phyloP scores from a whole-genome alignment of 2,329 filamentous ascomycete genomes.

The Podosphaera fusca region DNA sequence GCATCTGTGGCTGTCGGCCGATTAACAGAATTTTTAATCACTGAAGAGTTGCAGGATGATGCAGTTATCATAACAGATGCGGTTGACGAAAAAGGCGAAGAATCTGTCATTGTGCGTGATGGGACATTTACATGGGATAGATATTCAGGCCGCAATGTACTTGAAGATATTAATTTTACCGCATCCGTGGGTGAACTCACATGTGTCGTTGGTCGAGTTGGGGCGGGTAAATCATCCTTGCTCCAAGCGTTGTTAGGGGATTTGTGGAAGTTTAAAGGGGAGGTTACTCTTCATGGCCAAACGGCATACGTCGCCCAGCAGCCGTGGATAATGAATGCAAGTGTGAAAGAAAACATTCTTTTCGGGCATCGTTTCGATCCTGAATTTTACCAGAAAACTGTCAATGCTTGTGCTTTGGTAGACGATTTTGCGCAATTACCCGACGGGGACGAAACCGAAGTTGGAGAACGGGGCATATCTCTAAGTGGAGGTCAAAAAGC shows the following conservation, averaged over 20 bases:
- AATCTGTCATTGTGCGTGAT: conserved; percentile 62
- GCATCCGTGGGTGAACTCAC: conserved; percentile 83
- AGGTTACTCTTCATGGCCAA: conserved; percentile 59
- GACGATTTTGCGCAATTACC: conserved; percentile 85
- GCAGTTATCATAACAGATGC: conserved; percentile 50
- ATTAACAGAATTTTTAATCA: conserved; percentile 60
- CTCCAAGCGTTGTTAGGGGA: conserved; percentile 76
- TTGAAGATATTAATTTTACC: conserved; percentile 69
- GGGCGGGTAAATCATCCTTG: conserved; percentile 81
- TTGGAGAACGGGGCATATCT: conserved; percentile 90
- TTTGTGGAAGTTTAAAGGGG: conserved; percentile 68
- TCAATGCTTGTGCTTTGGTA: conserved; percentile 71
- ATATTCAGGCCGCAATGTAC: conserved; percentile 43
- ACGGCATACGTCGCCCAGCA: conserved; percentile 85
- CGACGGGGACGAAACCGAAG: conserved; percentile 88
- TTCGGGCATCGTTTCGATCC: conserved; percentile 91
- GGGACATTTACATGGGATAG: conserved; percentile 91
- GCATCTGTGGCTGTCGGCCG: conserved; percentile 79
- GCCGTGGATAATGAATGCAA: conserved; percentile 94
- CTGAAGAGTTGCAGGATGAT: conserved; percentile 75
- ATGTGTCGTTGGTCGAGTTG: conserved; percentile 86
- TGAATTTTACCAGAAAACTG: conserved; percentile 77
- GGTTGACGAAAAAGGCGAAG: conserved; percentile 57
- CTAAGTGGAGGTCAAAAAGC: conserved; percentile 92
- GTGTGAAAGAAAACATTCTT: conserved; percentile 87